A percentile compares a stretch with the other conserved stretches of the same genome.
These are phyloP conservation scores for Coemansia sp. DNA, from an alignment of 192 early-diverging fungal genomes.

Conservation along the genomic window DNA sequence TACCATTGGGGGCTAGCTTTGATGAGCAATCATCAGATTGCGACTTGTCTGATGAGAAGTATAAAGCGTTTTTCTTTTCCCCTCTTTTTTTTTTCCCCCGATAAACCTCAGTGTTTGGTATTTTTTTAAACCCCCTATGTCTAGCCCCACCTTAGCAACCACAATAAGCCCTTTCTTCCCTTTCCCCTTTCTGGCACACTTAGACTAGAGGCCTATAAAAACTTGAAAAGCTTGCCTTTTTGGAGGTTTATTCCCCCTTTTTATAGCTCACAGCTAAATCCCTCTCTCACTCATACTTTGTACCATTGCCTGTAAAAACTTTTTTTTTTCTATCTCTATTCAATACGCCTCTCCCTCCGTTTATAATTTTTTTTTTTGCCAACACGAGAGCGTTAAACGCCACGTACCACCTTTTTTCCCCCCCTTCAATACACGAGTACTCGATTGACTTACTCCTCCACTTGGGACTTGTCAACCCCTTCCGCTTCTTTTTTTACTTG, in stretches of 20 bases:
- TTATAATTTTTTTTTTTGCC: not conserved
- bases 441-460: not conserved
- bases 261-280: not conserved
- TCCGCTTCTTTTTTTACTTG: not conserved
- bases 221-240: not conserved
- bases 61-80: not conserved
- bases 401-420: not conserved
- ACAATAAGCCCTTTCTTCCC: not conserved
- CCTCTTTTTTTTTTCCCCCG: not conserved
- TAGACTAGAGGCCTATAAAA: not conserved
- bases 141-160: not conserved
- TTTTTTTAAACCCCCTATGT: not conserved
- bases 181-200: not conserved
- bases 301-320: not conserved
- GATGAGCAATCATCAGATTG: not conserved
- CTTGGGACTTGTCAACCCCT: not conserved
- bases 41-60: not conserved
- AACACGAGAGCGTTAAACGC: not conserved
- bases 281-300: not conserved
- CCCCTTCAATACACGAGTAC: not conserved
- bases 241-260: not conserved
- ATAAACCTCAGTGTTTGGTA: not conserved
- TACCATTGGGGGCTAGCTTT: not conserved
- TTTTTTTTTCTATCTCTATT: constrained; percentile 4
- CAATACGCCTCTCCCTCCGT: not conserved